Evolutionary conservation across 169 alveolate species (phyloP).

Genomic region (Plasmodium gonderi): DNA sequence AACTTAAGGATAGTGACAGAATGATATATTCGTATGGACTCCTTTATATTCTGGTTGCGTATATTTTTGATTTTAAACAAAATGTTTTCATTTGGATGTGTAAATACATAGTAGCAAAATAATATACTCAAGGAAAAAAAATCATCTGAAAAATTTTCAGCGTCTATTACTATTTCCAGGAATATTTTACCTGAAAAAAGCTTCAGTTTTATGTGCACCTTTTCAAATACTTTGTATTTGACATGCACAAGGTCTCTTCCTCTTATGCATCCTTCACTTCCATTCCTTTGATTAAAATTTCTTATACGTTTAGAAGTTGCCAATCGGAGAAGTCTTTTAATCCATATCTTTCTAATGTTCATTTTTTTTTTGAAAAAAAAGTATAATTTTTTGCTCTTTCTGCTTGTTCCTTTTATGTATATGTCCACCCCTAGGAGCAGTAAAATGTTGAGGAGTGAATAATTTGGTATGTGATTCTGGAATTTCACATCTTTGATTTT

Average conservation of each 20-base stretch:
- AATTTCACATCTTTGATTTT: not conserved
- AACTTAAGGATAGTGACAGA: slow-evolving; percentile 11
- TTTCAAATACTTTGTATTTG: slow-evolving; percentile 11
- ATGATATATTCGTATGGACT: slow-evolving; percentile 9
- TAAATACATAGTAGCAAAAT: not conserved
- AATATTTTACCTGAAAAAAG: not conserved
- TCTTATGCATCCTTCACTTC: not conserved
- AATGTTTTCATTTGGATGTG: not conserved
- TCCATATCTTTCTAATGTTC: not conserved
- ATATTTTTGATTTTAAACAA: slow-evolving; percentile 22
- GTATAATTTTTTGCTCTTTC: not conserved
- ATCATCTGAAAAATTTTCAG: slow-evolving; percentile 42
- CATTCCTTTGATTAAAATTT: not conserved
- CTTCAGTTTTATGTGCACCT: not conserved
- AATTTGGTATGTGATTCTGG: slow-evolving; percentile 15
- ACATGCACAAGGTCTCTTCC: too few relatives aligned
- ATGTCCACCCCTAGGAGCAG: slow-evolving; percentile 13
- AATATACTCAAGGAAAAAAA: slow-evolving; percentile 28
- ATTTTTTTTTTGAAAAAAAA: not conserved
- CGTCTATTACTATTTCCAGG: slow-evolving; percentile 31
- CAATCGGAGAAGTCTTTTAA: not conserved
- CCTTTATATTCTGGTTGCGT: slow-evolving; percentile 38
- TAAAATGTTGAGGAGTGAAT: slow-evolving; percentile 20
- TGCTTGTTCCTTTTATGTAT: not conserved
- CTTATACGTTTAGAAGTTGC: not conserved